Base-by-base conservation (phyloP, 1,139 yeast species). In the Blastobotrys elegans region DNA sequence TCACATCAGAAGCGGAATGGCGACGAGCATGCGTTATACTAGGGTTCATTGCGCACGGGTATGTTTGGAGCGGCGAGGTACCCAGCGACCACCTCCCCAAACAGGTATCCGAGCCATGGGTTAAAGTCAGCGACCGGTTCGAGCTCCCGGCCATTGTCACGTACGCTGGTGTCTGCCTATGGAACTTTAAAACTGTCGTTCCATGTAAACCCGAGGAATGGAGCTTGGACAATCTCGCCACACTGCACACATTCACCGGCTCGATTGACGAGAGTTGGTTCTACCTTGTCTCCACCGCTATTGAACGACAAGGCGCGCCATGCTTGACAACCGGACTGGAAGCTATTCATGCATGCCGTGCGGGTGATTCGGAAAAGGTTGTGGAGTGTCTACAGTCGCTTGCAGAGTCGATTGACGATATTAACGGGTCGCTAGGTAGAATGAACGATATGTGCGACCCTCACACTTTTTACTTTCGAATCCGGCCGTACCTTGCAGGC, bases 371-470 rank as follows among this genome's bases (percentile, higher is more conserved):
- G 10, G 58, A 56, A 0, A 57, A 57, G 6, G 79, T 83, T 14
- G 69, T 71, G 2, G 58, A 55, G 35, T 65, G 73, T 40, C 69
- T 88, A 35, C 87, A 85, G 60, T 67, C 64, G 38, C 69, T 88
- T 50, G 96, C 96, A 1, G 87, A 84, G 62, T 69, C 76, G 41
- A 84, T 90, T 42, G 96, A 87, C 62, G 70, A 72, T 49, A 70
- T 90, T 56, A 94, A 90, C n/a, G 72, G 83, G 2, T 76, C 85
- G 0, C 68, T 90, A 56, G 79, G 83, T 78, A 76, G 79, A 57
- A 86, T 90, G 95, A 90, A 86, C 62, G 96, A 89, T 56, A 84
- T 84, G 85, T 88, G 97, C 64, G 96, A 89, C 62, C 97, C 97
- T 1, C 95, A 88, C 63, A 82, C 84, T 1, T 90, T 90, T 62